Evolutionary conservation across 164 flowering plant species (phyloP), one percentile per base, ranked within the genome.

Genomic region (Annona squamosa): DNA sequence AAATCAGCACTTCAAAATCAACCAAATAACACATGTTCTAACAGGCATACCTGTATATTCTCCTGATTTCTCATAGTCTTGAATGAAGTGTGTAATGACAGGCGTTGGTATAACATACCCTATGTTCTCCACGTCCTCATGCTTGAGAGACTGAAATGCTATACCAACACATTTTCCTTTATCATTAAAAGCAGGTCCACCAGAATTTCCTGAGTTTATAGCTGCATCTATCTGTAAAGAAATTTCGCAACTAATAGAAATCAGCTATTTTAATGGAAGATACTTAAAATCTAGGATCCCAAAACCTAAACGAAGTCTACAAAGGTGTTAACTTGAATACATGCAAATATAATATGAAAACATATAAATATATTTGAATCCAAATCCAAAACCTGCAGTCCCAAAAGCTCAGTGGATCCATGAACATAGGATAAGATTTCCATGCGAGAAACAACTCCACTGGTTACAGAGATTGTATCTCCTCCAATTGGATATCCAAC

Each of bases 21-120:
- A 52, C 13, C 59, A 52, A 52, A 52, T 52, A 16, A 52, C 59
- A 5, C 7, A 52, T 16, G 7, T 16, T 52, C 0, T 52, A 52
- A 5, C 13, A 7, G 63, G 56, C 65, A 57, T 84, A 94, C 98
- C 99, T 56, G 99, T 95, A 83, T 96, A 96, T 74, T 83, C 86
- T 76, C 90, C 95, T 73, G 91, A 91, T 84, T 85, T 93, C 81
- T 93, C 93, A 84, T 90, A 96, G 79, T 96, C 99, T 69, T 82
- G 79, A 71, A 96, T 96, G 78, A 96, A 96, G 80, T 96, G 99
- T 82, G 59, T 81, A 74, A 96, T 93, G 76, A 96, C 98, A 42
- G 99, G 97, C 41, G 99, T 96, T 77, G 99, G 99, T 69, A 96
- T 96, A 65, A 96, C 99, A 86, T 96, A 96, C 18, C 99, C 99